Evolutionary conservation across 305 asterid species (phyloP).

Genomic region (Coffea humblotiana): DNA sequence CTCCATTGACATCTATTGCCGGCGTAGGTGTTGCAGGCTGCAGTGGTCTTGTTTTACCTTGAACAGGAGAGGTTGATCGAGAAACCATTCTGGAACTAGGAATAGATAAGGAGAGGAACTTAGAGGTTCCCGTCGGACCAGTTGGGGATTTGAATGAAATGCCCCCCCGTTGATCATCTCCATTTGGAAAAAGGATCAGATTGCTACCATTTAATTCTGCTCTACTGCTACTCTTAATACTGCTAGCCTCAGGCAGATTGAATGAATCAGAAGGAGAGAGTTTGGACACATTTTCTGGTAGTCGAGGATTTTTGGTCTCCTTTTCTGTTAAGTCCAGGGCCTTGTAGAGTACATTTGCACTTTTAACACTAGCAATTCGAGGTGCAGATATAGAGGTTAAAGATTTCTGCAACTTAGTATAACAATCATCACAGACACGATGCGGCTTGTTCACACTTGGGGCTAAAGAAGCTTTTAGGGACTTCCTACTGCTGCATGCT

Average conservation of each 20-base stretch:
- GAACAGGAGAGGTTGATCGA: slow-evolving; percentile 61
- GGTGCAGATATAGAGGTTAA: slow-evolving; percentile 35
- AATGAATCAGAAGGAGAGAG: slow-evolving; percentile 66
- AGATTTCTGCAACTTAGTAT: slow-evolving; percentile 57
- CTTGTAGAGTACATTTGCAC: slow-evolving; percentile 36
- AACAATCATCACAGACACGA: slow-evolving; percentile 96
- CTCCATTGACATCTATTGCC: slow-evolving; percentile 29
- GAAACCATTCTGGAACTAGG: slow-evolving; percentile 55
- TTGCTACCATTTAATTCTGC: slow-evolving; percentile 40
- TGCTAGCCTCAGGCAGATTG: slow-evolving; percentile 44
- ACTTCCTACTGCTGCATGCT: slow-evolving; percentile 66
- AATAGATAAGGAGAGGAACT: slow-evolving; percentile 37
- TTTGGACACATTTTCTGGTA: slow-evolving; percentile 39
- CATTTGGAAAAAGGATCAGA: slow-evolving; percentile 44
- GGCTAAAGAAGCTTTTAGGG: slow-evolving; percentile 80
- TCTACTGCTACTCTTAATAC: slow-evolving; percentile 28
- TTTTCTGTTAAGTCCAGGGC: slow-evolving; percentile 42
- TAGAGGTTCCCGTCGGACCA: slow-evolving; percentile 39
- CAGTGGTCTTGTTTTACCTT: slow-evolving; percentile 44
- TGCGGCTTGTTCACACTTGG: slow-evolving; percentile 71
- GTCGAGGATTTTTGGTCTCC: slow-evolving; percentile 38
- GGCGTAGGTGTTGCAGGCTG: slow-evolving; percentile 38
- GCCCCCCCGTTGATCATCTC: slow-evolving; percentile 47
- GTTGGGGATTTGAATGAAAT: slow-evolving; percentile 52
- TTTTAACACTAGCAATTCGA: slow-evolving; percentile 43